Percentiles rank a stretch among this genome's conserved stretches.
phyloP scores from a whole-genome alignment of 495 filamentous ascomycete genomes.

The Aspergillus affinis region DNA sequence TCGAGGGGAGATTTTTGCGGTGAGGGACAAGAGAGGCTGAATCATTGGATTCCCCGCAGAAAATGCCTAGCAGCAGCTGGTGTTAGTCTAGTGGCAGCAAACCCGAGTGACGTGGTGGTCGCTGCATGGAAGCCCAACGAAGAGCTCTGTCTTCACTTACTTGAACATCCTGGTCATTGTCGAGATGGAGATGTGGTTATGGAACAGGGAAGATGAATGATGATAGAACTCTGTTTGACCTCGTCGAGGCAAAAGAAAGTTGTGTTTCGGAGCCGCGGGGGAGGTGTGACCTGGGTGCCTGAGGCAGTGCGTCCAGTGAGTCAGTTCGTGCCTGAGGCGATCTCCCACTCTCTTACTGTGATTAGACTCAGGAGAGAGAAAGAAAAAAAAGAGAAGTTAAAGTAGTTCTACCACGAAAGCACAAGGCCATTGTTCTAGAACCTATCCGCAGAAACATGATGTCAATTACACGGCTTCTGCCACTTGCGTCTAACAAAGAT shows the following conservation, averaged over 20 bases:
- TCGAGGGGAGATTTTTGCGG: slow-evolving; percentile 22
- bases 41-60: slow-evolving; percentile 18
- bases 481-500: not conserved
- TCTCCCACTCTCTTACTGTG: not conserved
- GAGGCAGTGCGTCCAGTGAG: not conserved
- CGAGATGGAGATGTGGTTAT: not conserved
- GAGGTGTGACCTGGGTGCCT: not conserved
- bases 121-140: slow-evolving; percentile 28
- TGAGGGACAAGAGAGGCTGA: slow-evolving; percentile 19
- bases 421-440: not conserved
- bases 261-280: not conserved
- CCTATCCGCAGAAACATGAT: not conserved
- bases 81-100: slow-evolving; percentile 3
- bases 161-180: not conserved
- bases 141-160: not conserved
- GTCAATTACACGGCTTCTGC: not conserved
- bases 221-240: not conserved
- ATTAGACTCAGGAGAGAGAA: not conserved
- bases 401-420: too few relatives aligned
- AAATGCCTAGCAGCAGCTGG: not conserved
- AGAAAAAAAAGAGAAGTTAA: not conserved
- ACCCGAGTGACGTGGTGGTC: slow-evolving; percentile 18
- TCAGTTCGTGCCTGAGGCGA: not conserved
- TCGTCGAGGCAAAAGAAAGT: not conserved
- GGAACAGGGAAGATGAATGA: not conserved